A percentile compares a stretch with the other conserved stretches of the same genome.
phyloP scores from a whole-genome alignment of 805 yeast genomes.

The Starmera caribaea region DNA sequence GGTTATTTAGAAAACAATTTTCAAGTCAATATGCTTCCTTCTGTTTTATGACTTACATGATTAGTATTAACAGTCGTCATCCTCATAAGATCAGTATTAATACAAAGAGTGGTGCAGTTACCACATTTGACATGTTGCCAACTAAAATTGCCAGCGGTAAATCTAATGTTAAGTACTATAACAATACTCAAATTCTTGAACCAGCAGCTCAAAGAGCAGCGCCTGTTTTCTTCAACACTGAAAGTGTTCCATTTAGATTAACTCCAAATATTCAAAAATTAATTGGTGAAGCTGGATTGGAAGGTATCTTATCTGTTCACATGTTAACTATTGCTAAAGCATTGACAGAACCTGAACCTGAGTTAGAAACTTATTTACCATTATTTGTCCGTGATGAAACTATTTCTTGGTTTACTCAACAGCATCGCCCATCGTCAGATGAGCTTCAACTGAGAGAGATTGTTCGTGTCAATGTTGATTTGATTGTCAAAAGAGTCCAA shows the following conservation, averaged over 20 bases:
- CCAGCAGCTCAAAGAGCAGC: constrained; percentile 22
- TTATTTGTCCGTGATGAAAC: constrained; percentile 94
- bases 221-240: constrained; percentile 86
- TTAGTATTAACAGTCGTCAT: constrained; percentile 86
- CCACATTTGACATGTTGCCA: constrained; percentile 95
- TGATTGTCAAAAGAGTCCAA: constrained; percentile 67
- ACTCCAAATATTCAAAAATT: constrained; percentile 92
- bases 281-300: constrained; percentile 90
- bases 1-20: constrained; percentile 94
- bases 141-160: constrained; percentile 54
- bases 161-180: constrained; percentile 25
- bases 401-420: constrained; percentile 86
- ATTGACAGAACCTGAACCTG: constrained; percentile 84
- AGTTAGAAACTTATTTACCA: constrained; percentile 84
- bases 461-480: constrained; percentile 80
- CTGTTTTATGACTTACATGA: constrained; percentile 85
- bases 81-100: constrained; percentile 89
- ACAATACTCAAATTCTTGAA: constrained; percentile 25
- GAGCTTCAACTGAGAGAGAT: constrained; percentile 80
- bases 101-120: constrained; percentile 74
- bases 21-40: constrained; percentile 92
- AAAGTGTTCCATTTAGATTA: constrained; percentile 90
- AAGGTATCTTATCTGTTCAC: constrained; percentile 82
- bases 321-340: constrained; percentile 82
- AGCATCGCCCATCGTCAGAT: constrained; percentile 74